Conservation (phyloP, 108 stramenopile species). For the Seminavis robusta region DNA sequence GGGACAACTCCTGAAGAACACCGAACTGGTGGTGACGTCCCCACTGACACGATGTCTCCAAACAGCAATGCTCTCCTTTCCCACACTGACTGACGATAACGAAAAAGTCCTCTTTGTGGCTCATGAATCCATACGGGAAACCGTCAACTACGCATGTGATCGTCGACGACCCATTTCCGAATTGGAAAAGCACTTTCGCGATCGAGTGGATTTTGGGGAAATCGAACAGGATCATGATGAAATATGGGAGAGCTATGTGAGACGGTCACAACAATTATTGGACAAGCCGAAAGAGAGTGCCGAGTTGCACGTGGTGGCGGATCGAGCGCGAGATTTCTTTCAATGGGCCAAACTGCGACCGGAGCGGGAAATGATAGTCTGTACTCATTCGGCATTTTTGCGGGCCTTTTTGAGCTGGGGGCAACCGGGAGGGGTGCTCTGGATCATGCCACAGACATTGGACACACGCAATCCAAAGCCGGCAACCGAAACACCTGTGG, state of each 20-base stretch:
- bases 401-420: slow-evolving; percentile 53
- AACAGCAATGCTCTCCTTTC: slow-evolving; percentile 44
- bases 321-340: slow-evolving; percentile 36
- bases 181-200: slow-evolving; percentile 36
- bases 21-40: slow-evolving; percentile 45
- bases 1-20: not conserved
- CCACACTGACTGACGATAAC: slow-evolving; percentile 1
- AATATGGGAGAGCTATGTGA: slow-evolving; percentile 33
- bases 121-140: slow-evolving; percentile 61
- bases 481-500: not conserved
- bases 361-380: slow-evolving; percentile 37
- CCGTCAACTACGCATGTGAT: slow-evolving; percentile 69
- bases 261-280: too few relatives aligned
- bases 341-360: slow-evolving; percentile 23
- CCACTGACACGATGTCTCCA: slow-evolving; percentile 65
- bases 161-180: slow-evolving; percentile 46
- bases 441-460: slow-evolving; percentile 23
- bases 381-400: slow-evolving; percentile 57
- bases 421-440: slow-evolving; percentile 32
- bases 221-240: slow-evolving; percentile 22
- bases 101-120: slow-evolving; percentile 30
- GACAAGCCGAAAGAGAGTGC: slow-evolving; percentile 35
- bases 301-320: slow-evolving; percentile 36
- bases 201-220: slow-evolving; percentile 16
- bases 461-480: slow-evolving; percentile 20